Evolutionary conservation across 106 monocot species (phyloP), one percentile per base, ranked within the genome.

Genomic region (Dioscorea zingiberensis): DNA sequence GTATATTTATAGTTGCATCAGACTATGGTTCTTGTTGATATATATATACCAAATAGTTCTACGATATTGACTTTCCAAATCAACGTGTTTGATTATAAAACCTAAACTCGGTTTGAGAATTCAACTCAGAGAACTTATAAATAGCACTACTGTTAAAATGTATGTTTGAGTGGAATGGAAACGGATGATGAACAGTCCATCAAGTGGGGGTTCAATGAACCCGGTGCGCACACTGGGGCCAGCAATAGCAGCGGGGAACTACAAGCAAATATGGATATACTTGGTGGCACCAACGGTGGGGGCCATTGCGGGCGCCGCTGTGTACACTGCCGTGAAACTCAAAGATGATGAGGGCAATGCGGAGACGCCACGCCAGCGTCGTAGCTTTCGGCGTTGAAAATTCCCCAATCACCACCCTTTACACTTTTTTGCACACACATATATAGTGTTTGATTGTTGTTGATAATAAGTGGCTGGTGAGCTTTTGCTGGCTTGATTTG

Each of bases 181-280:
- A 28, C 8, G 0, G 10, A 28, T 29, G n/a, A 22, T 29, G 13
- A 38, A 17, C 57, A 94, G 94, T 58, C 84, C 94, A 1, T 71
- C 69, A n/a, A 91, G 66, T 5, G 94, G 91, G 0, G 91, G 72
- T 58, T 95, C 94, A 7, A 95, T 95, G 94, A 95, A 95, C 38
- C 94, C 94, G 6, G 94, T 87, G 47, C 73, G 94, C 8, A 95
- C 94, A 10, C 59, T 95, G 24, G 94, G 94, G 12, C 94, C 94
- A 16, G 94, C 94, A 9, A 68, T 95, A 6, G 94, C 87, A 2
- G 74, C 84, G 9, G 90, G 90, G 7, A 95, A 95, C 78, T 95
- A 85, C 87, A 78, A 67, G 45, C 84, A 88, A 46, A 74, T 95
- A 54, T 95, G 94, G 94, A 83, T 95, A 65, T 95, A 95, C 54